Evolutionary conservation across 257 asterid species (phyloP).

Genomic region (Jaltomata sinuosa): DNA sequence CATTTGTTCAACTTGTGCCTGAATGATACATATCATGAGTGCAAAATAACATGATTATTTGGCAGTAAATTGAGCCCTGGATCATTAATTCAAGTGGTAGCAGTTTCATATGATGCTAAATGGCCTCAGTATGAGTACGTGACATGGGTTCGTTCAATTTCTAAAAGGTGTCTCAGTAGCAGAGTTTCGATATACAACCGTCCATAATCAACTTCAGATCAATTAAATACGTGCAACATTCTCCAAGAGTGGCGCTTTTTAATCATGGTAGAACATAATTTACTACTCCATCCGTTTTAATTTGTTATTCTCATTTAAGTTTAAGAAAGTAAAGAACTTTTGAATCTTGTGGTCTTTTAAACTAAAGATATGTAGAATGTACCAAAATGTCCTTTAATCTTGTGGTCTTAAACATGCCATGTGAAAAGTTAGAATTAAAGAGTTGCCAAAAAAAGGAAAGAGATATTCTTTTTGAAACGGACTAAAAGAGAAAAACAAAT

Average conservation of each 20-base stretch:
- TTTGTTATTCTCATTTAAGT: no score
- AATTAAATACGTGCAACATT: not conserved
- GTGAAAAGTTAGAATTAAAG: no score
- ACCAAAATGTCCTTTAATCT: no score
- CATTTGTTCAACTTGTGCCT: conserved; percentile 72
- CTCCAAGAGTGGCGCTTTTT: not conserved
- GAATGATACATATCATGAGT: not conserved
- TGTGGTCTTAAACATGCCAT: no score
- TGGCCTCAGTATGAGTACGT: not conserved
- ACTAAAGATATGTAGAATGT: no score
- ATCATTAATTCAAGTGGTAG: not conserved
- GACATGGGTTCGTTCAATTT: not conserved
- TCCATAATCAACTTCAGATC: not conserved
- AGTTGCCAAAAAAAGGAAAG: no score
- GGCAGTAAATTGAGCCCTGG: not conserved
- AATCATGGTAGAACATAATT: not conserved
- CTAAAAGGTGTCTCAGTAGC: not conserved
- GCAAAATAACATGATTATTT: not conserved
- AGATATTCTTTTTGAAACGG: no score
- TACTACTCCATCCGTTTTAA: no score
- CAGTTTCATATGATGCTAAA: not conserved
- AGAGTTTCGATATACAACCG: not conserved
- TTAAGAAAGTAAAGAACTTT: no score
- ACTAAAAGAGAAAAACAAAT: no score
- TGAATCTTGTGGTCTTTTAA: no score